Percentiles rank a stretch among this genome's conserved stretches.
phyloP scores from a whole-genome alignment of 768 basidiomycete genomes.

The Chalciporus chontae region DNA sequence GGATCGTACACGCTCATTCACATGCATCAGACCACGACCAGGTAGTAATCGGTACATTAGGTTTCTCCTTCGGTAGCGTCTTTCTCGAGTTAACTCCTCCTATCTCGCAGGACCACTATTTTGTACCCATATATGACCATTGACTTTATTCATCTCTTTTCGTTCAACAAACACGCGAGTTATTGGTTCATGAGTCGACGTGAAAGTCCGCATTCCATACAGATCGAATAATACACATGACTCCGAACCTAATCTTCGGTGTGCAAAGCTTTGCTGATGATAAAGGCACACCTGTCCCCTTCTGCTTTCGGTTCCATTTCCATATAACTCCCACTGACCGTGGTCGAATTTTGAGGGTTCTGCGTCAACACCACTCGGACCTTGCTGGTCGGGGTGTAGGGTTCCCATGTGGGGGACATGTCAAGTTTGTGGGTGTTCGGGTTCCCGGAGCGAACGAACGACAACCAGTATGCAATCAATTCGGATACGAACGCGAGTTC shows the following conservation, averaged over 20 bases:
- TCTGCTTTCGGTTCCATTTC: slow-evolving; percentile 39
- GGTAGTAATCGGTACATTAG: slow-evolving; percentile 12
- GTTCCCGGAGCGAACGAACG: slow-evolving; percentile 55
- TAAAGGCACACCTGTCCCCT: slow-evolving; percentile 37
- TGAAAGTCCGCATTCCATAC: neutral
- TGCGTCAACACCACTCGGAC: slow-evolving; percentile 47
- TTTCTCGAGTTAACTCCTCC: too few species aligned
- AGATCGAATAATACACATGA: neutral
- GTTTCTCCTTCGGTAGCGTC: neutral
- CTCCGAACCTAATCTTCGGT: slow-evolving; percentile 33
- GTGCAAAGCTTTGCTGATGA: slow-evolving; percentile 30
- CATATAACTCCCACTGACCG: slow-evolving; percentile 38
- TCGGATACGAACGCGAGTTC: slow-evolving; percentile 54
- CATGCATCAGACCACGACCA: neutral
- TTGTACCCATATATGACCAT: neutral
- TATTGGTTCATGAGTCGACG: neutral
- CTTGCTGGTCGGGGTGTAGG: slow-evolving; percentile 30
- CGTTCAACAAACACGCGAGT: neutral
- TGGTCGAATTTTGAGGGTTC: slow-evolving; percentile 26
- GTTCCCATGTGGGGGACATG: slow-evolving; percentile 49
- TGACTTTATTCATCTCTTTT: slow-evolving; percentile 1
- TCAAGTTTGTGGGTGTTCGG: slow-evolving; percentile 54
- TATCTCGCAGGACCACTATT: neutral
- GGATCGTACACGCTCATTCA: neutral
- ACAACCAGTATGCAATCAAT: slow-evolving; percentile 63